Conservation (phyloP, 2,329 filamentous ascomycete genomes). For the Tricladium varicosporioides region DNA sequence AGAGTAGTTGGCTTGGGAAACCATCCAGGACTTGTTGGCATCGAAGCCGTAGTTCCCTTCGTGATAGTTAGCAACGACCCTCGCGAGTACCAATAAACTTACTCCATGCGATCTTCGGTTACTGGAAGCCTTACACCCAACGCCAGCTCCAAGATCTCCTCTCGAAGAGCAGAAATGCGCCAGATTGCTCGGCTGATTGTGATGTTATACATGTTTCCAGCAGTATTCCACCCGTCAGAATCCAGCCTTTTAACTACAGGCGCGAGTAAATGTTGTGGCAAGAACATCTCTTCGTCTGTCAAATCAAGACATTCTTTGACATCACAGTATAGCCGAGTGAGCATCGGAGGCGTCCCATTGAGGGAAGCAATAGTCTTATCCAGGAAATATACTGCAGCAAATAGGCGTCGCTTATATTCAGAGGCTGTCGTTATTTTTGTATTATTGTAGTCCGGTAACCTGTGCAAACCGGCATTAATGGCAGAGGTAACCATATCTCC, state of each 20-base stretch:
- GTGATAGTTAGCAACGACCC: conserved; percentile 2
- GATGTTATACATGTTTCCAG: conserved; percentile 16
- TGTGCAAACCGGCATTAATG: conserved; percentile 28
- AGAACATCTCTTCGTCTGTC: conserved; percentile 23
- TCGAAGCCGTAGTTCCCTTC: conserved; percentile 23
- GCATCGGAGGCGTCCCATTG: conserved; percentile 27
- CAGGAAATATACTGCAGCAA: conserved; percentile 23
- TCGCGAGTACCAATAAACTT: not conserved
- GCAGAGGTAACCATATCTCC: conserved; percentile 27
- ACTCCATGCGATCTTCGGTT: conserved; percentile 24
- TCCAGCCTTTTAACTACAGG: conserved; percentile 20
- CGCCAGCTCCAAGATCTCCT: conserved; percentile 31
- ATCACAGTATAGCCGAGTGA: conserved; percentile 27
- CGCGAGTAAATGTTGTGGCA: conserved; percentile 19
- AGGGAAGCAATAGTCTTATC: conserved; percentile 29
- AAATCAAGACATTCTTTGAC: conserved; percentile 27
- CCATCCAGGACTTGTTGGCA: conserved; percentile 18
- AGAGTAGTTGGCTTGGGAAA: conserved; percentile 24
- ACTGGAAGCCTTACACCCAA: conserved; percentile 28
- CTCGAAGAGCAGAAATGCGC: conserved; percentile 22
- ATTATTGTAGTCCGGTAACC: conserved; percentile 24
- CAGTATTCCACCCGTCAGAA: conserved; percentile 27
- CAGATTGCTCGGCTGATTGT: conserved; percentile 22
- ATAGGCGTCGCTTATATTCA: conserved; percentile 30
- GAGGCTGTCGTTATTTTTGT: conserved; percentile 25